These are phyloP conservation scores for Solanum ossicruentum DNA, from an alignment of 257 asterid genomes.

Conservation along the genomic window DNA sequence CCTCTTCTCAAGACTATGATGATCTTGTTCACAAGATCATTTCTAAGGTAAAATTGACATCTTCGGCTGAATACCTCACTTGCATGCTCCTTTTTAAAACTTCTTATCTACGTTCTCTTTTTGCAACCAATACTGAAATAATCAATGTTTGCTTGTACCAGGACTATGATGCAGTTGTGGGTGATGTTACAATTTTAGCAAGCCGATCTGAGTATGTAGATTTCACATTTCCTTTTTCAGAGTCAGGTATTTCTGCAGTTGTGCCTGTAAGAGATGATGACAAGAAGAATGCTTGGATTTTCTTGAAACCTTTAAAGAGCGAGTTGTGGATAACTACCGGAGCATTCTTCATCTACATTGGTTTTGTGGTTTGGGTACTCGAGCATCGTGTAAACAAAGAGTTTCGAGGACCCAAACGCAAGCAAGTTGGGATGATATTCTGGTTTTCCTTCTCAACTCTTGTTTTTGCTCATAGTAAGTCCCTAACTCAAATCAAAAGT, in stretches of 20 bases:
- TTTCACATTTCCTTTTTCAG: conserved; percentile 29
- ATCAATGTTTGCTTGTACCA: background rate
- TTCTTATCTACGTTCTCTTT: background rate
- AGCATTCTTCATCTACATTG: conserved; percentile 17
- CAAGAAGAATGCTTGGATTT: conserved; percentile 11
- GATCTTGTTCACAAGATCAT: conserved; percentile 11
- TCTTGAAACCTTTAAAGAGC: conserved; percentile 20
- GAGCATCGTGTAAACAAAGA: conserved; percentile 27
- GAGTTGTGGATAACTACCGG: conserved; percentile 25
- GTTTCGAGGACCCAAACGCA: conserved; percentile 25
- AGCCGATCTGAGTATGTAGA: conserved; percentile 29
- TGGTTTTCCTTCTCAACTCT: conserved; percentile 32
- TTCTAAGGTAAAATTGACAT: conserved; percentile 7
- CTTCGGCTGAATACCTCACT: background rate
- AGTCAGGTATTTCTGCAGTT: conserved; percentile 22
- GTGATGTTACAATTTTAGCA: conserved; percentile 31
- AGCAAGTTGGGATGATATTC: conserved; percentile 29
- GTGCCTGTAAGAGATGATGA: conserved; percentile 10
- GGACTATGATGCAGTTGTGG: conserved; percentile 32
- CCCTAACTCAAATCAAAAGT: background rate
- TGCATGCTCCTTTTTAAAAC: background rate
- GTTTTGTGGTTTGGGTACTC: conserved; percentile 27
- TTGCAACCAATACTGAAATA: background rate
- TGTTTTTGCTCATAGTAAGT: conserved; percentile 31
- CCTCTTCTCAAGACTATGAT: conserved; percentile 8